Base-by-base conservation (phyloP, 2,329 filamentous ascomycete genomes). In the Penicillium sp. region DNA sequence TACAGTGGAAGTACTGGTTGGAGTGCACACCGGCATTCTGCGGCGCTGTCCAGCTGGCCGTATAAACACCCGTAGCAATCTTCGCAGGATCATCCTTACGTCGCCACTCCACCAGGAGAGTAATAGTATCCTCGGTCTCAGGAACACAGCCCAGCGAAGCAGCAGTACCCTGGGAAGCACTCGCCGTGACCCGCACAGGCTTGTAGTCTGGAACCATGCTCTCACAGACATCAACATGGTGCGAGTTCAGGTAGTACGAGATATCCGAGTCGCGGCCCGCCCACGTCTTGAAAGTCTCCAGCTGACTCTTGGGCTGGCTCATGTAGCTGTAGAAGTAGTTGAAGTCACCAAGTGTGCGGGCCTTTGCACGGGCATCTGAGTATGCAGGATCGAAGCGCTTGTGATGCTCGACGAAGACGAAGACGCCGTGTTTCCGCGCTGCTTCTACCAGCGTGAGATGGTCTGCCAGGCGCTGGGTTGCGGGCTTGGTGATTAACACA, bases 251-350 rank as follows among this genome's bases (percentile, higher is more conserved):
- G 73, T 96, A 96, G 77, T 96, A 96, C 8, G 86, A 91, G 63
- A 96, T 96, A 70, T 96, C 92, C 27, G 86, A 91, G 61, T 95
- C 90, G 63, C 86, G 83, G 56, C 91, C 91, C 0, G 91, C 91
- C 90, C 90, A 95, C 3, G 89, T 87, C 72, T 89, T 91, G 83
- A 95, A 95, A 0, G 90, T 95, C 77, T 95, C 88, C 42, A 95
- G 81, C 74, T 95, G 90, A 44, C 80, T 89, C 75, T 95, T 95
- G 53, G 86, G 88, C 77, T 95, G 90, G 43, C 84, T 89, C 90
- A 95, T 95, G 81, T 96, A 96, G 62, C 82, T 87, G 80, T 95
- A 96, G 70, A 95, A 96, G 79, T 96, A 96, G 78, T 95, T 95
- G 82, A 96, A 96, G 73, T 95, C 89, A 57, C 91, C 91, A 6